phyloP scores from a whole-genome alignment of 352 stramenopile species.

The Globisporangium viniferum region DNA sequence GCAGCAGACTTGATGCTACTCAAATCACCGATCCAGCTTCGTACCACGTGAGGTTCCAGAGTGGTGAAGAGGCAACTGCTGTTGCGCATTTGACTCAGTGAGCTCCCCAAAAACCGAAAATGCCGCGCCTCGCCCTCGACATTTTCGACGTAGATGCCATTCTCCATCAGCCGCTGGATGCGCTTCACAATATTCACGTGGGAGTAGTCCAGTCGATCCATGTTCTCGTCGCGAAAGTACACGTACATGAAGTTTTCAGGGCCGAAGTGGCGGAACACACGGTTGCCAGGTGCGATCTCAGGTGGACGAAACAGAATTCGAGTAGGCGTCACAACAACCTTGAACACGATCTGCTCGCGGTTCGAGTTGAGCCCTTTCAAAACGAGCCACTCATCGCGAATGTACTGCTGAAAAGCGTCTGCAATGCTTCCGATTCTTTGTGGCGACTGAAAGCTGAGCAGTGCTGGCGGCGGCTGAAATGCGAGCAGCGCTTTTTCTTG shows the following conservation, averaged over 20 bases:
- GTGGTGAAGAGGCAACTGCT: slow-evolving; percentile 67
- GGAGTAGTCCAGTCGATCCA: slow-evolving; percentile 62
- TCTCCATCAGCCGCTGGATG: slow-evolving; percentile 37
- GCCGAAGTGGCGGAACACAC: slow-evolving; percentile 66
- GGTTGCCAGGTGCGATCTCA: slow-evolving; percentile 49
- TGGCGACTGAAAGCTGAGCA: slow-evolving; percentile 30
- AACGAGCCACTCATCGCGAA: slow-evolving; percentile 29
- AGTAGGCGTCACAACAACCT: slow-evolving; percentile 64
- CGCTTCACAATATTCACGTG: slow-evolving; percentile 30
- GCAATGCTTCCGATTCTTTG: slow-evolving; percentile 19
- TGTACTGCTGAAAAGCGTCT: slow-evolving; percentile 34
- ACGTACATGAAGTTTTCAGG: slow-evolving; percentile 80
- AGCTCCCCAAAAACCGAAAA: slow-evolving; percentile 70
- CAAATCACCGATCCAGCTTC: slow-evolving; percentile 64
- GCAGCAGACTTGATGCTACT: slow-evolving; percentile 43
- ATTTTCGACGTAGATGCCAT: slow-evolving; percentile 39
- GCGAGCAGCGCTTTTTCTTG: slow-evolving; percentile 45
- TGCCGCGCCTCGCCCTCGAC: slow-evolving; percentile 12
- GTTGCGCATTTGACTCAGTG: slow-evolving; percentile 73
- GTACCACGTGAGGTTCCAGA: slow-evolving; percentile 43
- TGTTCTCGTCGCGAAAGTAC: slow-evolving; percentile 81
- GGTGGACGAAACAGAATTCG: slow-evolving; percentile 62
- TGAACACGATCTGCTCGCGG: slow-evolving; percentile 35
- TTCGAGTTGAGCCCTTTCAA: slow-evolving; percentile 19
- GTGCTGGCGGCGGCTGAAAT: slow-evolving; percentile 29